These are phyloP conservation scores for Suillus placidus DNA, from an alignment of 768 basidiomycete genomes.

Conservation along the genomic window DNA sequence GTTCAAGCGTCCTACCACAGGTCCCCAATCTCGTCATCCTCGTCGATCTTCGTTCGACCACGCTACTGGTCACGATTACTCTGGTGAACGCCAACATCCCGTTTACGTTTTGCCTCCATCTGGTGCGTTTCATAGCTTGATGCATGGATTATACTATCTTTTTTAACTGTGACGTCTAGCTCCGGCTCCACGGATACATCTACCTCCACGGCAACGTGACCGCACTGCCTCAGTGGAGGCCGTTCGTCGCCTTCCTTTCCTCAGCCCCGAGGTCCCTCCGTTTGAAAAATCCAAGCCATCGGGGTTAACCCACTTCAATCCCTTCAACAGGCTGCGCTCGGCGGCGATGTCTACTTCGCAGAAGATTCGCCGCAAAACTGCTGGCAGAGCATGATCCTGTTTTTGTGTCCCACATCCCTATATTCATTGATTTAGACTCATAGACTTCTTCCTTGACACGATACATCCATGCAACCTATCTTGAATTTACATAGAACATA, in stretches of 20 bases:
- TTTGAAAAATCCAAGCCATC: slow-evolving; percentile 4
- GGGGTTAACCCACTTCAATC: slow-evolving; percentile 17
- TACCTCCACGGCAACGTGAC: neutral
- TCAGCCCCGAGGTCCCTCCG: neutral
- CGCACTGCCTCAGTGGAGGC: neutral
- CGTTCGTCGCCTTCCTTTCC: slow-evolving; percentile 2
- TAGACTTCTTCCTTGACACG: neutral
- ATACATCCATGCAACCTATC: neutral
- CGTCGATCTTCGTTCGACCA: neutral
- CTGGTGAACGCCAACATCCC: neutral
- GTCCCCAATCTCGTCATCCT: neutral
- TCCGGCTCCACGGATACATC: neutral
- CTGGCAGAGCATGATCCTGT: slow-evolving; percentile 14
- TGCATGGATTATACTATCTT: neutral
- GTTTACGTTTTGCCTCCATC: neutral
- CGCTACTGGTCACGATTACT: neutral
- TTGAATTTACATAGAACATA: neutral
- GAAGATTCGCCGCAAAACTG: slow-evolving; percentile 12
- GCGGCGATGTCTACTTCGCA: neutral
- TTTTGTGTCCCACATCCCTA: neutral
- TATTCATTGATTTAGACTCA: neutral
- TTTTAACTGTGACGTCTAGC: neutral
- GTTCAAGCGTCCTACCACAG: slow-evolving; percentile 1
- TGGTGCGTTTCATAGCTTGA: neutral
- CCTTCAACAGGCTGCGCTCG: slow-evolving; percentile 13